Conservation (phyloP, 2,329 filamentous ascomycete species). For the Epichloe bromicola region DNA sequence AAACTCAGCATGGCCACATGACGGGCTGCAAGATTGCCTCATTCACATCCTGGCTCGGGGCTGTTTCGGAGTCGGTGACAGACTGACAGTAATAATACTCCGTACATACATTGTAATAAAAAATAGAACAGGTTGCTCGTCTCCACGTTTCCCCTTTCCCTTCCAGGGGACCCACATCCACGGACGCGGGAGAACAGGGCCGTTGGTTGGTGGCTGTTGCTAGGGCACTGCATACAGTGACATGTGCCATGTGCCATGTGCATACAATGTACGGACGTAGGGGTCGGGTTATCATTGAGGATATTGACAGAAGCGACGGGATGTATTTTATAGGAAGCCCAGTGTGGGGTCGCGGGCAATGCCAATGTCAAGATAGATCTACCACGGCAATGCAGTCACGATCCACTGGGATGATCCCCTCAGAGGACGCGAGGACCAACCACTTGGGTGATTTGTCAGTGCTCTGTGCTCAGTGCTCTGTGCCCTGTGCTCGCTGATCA, state of each 20-base stretch:
- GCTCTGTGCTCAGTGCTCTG: too few species aligned
- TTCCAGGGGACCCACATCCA: neutral
- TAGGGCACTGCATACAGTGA: too few species aligned
- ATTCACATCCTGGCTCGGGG: neutral
- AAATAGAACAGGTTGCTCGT: neutral
- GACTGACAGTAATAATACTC: neutral
- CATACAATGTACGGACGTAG: too few species aligned
- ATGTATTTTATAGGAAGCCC: too few species aligned
- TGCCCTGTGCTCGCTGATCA: too few species aligned
- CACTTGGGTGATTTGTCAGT: too few species aligned
- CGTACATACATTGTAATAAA: too few species aligned
- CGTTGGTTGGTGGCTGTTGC: neutral
- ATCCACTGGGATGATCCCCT: neutral
- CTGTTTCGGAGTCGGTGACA: neutral
- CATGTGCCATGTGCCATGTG: too few species aligned
- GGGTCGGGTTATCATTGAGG: too few species aligned
- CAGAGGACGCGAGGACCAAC: neutral
- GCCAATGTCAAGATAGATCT: conserved; percentile 3
- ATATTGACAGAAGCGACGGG: too few species aligned
- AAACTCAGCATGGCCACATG: conserved; percentile 9
- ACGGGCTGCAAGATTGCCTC: conserved; percentile 7
- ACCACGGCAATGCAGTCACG: conserved; percentile 2
- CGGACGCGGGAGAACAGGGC: neutral
- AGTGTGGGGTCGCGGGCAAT: neutral
- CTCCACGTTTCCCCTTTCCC: conserved; percentile 1